These are phyloP conservation scores for Mucor saturninus DNA, from an alignment of 371 early-diverging fungal species.

Conservation along the genomic window DNA sequence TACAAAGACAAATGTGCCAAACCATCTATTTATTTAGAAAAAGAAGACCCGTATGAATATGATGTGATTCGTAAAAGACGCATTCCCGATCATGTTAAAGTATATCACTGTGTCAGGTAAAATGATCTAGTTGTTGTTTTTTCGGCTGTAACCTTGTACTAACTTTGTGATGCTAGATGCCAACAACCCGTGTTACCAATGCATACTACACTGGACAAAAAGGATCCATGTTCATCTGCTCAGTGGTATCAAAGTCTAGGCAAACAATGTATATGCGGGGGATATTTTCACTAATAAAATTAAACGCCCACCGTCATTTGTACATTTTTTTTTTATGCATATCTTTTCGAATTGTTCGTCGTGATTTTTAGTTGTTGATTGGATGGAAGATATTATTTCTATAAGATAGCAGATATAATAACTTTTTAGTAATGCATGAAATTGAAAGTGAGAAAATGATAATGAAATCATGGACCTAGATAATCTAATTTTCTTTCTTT, in stretches of 20 bases:
- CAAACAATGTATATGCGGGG: slow-evolving; percentile 46
- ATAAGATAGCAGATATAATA: no score
- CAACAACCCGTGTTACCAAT: slow-evolving; percentile 31
- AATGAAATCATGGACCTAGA: no score
- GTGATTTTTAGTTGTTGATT: no score
- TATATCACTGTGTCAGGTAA: slow-evolving; percentile 31
- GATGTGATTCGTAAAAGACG: slow-evolving; percentile 47
- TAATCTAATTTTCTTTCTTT: no score
- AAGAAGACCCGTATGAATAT: slow-evolving; percentile 19
- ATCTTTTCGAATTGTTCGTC: no score
- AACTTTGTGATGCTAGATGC: slow-evolving; percentile 25
- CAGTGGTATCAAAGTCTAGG: slow-evolving; percentile 44
- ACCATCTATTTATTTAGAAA: slow-evolving; percentile 44
- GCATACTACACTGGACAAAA: slow-evolving; percentile 3
- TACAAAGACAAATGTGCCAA: slow-evolving; percentile 41
- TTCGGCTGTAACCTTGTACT: background rate
- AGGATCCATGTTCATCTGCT: slow-evolving; percentile 38
- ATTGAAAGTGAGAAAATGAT: no score
- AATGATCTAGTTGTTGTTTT: background rate
- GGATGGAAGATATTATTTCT: no score
- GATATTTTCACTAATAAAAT: slow-evolving; percentile 32
- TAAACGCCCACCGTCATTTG: no score
- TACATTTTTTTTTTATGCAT: no score
- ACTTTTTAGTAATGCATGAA: no score
- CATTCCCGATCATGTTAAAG: slow-evolving; percentile 1